A percentile compares a stretch with the other conserved stretches of the same genome.
Conservation (phyloP, 2,329 filamentous ascomycete genomes). For the Colletotrichum spinosum region DNA sequence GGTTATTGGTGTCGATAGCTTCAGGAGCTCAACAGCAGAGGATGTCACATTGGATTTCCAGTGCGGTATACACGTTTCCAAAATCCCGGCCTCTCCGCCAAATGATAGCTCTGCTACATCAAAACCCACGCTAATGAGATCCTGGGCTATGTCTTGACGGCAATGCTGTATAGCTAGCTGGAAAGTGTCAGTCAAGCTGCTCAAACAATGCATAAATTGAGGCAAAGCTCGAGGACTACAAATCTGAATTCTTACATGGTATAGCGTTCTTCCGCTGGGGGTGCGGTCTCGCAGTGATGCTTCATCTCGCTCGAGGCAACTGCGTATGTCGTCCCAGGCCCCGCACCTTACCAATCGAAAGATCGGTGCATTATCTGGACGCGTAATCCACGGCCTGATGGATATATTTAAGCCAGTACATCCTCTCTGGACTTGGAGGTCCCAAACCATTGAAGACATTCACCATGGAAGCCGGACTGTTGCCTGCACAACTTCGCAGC, state of each 20-base stretch:
- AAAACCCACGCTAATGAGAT: neutral
- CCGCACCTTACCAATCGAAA: fast-evolving
- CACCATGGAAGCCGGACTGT: conserved; percentile 12
- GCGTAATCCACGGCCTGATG: conserved; percentile 5
- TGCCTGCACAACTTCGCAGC: too few relatives aligned
- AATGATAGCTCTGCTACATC: too few relatives aligned
- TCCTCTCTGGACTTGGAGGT: neutral
- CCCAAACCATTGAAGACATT: conserved; percentile 9
- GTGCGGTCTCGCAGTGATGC: neutral
- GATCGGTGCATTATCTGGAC: neutral
- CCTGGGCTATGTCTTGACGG: fast-evolving
- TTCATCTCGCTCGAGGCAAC: neutral
- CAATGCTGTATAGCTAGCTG: neutral
- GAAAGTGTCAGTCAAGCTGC: too few relatives aligned
- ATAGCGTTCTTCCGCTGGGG: too few relatives aligned
- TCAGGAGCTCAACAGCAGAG: too few relatives aligned
- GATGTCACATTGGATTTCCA: too few relatives aligned
- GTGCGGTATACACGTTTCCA: too few relatives aligned
- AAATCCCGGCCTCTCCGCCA: too few relatives aligned
- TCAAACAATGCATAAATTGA: neutral
- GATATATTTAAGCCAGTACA: conserved; percentile 3
- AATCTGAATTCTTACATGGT: too few relatives aligned
- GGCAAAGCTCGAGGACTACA: too few relatives aligned
- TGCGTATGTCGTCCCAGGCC: neutral
- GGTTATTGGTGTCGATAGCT: too few relatives aligned